A percentile compares a stretch with the other conserved stretches of the same genome.
phyloP scores from a whole-genome alignment of 2,329 filamentous ascomycete species.

The Aspergillus sp. region DNA sequence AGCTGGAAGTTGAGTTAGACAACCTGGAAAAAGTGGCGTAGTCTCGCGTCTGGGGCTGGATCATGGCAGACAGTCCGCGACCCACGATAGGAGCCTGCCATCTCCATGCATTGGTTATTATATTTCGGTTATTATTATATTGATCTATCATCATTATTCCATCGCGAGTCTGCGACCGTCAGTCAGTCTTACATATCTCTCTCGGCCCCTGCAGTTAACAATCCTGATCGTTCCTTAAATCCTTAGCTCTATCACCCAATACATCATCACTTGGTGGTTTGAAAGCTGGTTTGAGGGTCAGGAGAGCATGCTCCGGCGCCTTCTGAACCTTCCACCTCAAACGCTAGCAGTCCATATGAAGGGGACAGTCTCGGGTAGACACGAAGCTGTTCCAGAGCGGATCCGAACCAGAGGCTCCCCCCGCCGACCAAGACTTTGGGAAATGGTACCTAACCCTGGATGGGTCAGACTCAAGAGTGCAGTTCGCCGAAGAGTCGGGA shows the following conservation, averaged over 20 bases:
- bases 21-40: constrained; percentile 3
- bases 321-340: not conserved
- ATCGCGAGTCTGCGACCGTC: no score
- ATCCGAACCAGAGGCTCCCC: constrained; percentile 27
- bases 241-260: not conserved
- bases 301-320: not conserved
- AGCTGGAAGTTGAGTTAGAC: not conserved
- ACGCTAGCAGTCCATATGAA: not conserved
- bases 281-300: not conserved
- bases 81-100: constrained; percentile 8
- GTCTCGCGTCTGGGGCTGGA: constrained; percentile 3
- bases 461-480: not conserved
- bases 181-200: no score
- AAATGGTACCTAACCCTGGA: not conserved
- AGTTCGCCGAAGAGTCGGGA: not conserved
- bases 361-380: constrained; percentile 21
- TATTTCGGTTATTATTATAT: not conserved
- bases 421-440: constrained; percentile 1
- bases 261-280: not conserved
- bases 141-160: not conserved
- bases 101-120: not conserved
- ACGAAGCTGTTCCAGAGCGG: constrained; percentile 16
- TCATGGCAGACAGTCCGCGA: constrained; percentile 1
- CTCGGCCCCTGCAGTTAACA: not conserved
- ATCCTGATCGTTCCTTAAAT: not conserved